phyloP scores from a whole-genome alignment of 2,329 filamentous ascomycete genomes.

The Microcyclospora tardicrescens region DNA sequence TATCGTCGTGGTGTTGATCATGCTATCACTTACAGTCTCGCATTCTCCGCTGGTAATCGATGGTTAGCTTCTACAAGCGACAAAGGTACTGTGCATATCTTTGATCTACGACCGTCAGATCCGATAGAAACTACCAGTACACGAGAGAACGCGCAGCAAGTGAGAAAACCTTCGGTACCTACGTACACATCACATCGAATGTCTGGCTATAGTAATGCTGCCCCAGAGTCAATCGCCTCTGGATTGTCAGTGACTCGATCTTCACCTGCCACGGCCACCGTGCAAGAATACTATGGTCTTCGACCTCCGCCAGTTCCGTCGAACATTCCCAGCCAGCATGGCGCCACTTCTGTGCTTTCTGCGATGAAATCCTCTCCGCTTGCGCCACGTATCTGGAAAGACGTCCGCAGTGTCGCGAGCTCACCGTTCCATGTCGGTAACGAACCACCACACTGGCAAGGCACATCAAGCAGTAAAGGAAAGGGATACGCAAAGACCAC shows the following conservation, averaged over 20 bases:
- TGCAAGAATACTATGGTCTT: constrained; percentile 23
- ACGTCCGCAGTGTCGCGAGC: constrained; percentile 74
- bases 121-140: constrained; percentile 2
- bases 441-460: constrained; percentile 38
- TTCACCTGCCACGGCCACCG: constrained; percentile 12
- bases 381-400: constrained; percentile 74
- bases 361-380: constrained; percentile 20
- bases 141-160: background rate
- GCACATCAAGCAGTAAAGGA: constrained; percentile 6
- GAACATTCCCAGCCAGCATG: constrained; percentile 5
- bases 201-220: background rate
- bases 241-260: constrained; percentile 4
- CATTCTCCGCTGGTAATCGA: constrained; percentile 69
- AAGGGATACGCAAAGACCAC: constrained; percentile 15
- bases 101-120: constrained; percentile 57
- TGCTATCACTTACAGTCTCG: constrained; percentile 74
- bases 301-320: constrained; percentile 15
- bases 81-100: constrained; percentile 90
- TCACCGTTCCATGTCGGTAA: constrained; percentile 73
- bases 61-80: constrained; percentile 87
- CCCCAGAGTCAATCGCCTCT: background rate
- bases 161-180: constrained; percentile 6
- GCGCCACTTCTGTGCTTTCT: constrained; percentile 13
- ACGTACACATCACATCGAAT: background rate
- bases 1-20: constrained; percentile 79